Percentiles rank a stretch among this genome's conserved stretches.
phyloP scores from a whole-genome alignment of 2,329 filamentous ascomycete genomes.

The Cladosporium sp. region DNA sequence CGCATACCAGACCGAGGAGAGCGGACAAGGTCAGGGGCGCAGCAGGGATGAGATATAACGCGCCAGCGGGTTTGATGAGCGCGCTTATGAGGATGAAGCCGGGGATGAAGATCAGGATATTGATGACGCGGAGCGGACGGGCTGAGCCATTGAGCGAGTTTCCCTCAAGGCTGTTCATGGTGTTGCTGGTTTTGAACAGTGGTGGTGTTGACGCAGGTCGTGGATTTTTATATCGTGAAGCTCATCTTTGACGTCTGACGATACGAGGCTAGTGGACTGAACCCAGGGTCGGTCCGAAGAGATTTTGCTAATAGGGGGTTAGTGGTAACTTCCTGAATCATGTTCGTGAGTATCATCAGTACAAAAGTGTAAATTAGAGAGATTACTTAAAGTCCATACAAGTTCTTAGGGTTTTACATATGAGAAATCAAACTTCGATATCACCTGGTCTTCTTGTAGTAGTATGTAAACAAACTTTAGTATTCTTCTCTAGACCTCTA shows the following conservation, averaged over 20 bases:
- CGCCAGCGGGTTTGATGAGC: neutral
- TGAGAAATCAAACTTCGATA: too few relatives aligned
- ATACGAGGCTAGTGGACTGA: neutral
- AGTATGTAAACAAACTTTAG: neutral
- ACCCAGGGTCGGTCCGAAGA: conserved; percentile 1
- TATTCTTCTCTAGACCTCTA: neutral
- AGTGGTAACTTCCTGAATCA: too few relatives aligned
- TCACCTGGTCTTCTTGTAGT: too few relatives aligned
- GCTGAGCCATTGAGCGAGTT: neutral
- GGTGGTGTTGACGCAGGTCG: neutral
- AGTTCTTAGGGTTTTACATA: too few relatives aligned
- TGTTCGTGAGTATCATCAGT: too few relatives aligned
- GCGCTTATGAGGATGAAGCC: conserved; percentile 1
- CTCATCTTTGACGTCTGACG: neutral
- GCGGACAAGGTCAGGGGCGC: conserved; percentile 7
- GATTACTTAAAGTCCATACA: too few relatives aligned
- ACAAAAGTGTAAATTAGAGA: too few relatives aligned
- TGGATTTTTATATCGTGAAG: neutral
- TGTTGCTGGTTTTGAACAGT: neutral
- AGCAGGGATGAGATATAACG: neutral
- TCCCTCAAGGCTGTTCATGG: neutral
- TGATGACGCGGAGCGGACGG: neutral
- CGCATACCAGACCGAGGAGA: conserved; percentile 4
- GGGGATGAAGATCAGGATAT: neutral
- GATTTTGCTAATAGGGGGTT: too few relatives aligned